Conservation (phyloP, 2,329 filamentous ascomycete genomes). For the Aspergillus hortae region DNA sequence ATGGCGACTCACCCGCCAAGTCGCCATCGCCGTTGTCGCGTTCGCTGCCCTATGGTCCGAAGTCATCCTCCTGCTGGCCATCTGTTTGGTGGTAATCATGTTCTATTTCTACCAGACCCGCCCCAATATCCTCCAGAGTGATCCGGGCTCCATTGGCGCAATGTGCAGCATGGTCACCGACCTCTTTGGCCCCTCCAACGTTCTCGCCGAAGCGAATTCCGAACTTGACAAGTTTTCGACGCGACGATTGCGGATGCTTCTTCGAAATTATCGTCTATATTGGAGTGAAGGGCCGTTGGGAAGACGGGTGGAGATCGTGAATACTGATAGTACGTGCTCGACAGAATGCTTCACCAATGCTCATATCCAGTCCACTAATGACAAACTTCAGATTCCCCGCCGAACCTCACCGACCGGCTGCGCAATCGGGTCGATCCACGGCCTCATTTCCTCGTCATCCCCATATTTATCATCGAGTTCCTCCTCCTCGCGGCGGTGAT, state of each 20-base stretch:
- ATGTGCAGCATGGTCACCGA: conserved; percentile 35
- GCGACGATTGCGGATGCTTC: conserved; percentile 27
- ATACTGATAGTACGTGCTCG: conserved; percentile 22
- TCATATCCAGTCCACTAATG: background rate
- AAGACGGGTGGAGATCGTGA: conserved; percentile 26
- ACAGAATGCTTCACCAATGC: background rate
- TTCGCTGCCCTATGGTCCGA: conserved; percentile 29
- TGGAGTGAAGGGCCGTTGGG: conserved; percentile 27
- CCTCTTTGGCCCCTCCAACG: conserved; percentile 25
- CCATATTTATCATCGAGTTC: conserved; percentile 34
- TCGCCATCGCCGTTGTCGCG: conserved; percentile 26
- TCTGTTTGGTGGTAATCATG: conserved; percentile 21
- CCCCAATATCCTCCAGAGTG: conserved; percentile 28
- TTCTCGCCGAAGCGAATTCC: conserved; percentile 22
- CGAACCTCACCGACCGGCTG: conserved; percentile 21
- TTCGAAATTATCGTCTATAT: conserved; percentile 25
- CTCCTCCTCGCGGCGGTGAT: conserved; percentile 28
- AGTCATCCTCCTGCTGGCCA: conserved; percentile 23
- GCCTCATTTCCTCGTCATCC: conserved; percentile 33
- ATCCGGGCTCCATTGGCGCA: conserved; percentile 31
- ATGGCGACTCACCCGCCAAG: conserved; percentile 19
- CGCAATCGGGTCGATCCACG: conserved; percentile 26
- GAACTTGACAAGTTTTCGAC: conserved; percentile 34
- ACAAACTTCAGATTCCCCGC: conserved; percentile 18
- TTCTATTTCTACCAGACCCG: conserved; percentile 27